Percentiles rank a stretch among this genome's conserved stretches.
Evolutionary conservation across 1,284 basidiomycete species (phyloP).

Genomic region (Ustilago bromivora): DNA sequence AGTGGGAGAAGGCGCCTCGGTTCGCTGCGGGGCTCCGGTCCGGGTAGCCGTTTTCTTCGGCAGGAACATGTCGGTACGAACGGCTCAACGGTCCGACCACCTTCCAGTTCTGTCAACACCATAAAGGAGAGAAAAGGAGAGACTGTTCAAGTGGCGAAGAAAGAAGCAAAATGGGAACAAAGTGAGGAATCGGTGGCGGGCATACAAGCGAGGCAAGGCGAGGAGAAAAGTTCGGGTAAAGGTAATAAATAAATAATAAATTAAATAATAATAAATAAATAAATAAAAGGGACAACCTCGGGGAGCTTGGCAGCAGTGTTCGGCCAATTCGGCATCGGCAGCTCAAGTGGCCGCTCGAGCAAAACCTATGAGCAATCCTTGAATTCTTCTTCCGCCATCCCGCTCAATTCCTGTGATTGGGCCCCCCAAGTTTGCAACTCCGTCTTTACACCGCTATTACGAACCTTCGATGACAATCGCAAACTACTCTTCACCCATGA

Average conservation of each 20-base stretch:
- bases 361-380: not conserved
- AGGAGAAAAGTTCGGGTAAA: not conserved
- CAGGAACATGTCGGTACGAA: not conserved
- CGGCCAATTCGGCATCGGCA: not conserved
- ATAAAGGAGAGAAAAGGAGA: slow-evolving; percentile 1
- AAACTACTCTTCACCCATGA: not conserved
- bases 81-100: not conserved
- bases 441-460: not conserved
- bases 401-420: not conserved
- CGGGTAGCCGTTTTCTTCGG: not conserved
- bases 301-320: not conserved
- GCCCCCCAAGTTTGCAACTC: not conserved
- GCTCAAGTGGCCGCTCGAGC: not conserved
- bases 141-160: not conserved
- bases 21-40: not conserved
- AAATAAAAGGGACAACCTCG: no score
- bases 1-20: not conserved
- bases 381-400: not conserved
- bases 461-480: not conserved
- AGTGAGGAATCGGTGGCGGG: not conserved
- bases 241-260: not conserved
- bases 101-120: not conserved
- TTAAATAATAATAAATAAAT: no score
- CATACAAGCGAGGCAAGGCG: not conserved
- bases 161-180: not conserved